Evolutionary conservation across 352 stramenopile species (phyloP).

Genomic region (Globisporangium cederbergense): DNA sequence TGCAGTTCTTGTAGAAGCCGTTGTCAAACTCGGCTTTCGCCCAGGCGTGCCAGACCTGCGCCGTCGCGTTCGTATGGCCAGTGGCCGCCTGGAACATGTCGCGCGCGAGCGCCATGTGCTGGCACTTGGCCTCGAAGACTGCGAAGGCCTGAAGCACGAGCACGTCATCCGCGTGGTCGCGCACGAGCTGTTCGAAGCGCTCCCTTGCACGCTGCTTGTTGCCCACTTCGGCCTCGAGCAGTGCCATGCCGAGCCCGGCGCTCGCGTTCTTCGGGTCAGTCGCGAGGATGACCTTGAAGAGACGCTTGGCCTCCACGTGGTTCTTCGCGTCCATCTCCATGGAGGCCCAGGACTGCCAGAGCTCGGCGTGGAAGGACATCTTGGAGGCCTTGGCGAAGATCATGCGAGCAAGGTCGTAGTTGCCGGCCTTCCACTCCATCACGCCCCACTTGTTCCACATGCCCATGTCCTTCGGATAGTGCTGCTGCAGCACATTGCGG

Average conservation of each 20-base stretch:
- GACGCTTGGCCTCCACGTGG: slow-evolving; percentile 65
- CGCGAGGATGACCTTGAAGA: slow-evolving; percentile 81
- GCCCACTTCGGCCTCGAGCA: slow-evolving; percentile 63
- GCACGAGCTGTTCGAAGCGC: slow-evolving; percentile 49
- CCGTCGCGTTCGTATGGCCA: slow-evolving; percentile 46
- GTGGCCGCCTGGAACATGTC: slow-evolving; percentile 59
- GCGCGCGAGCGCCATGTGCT: slow-evolving; percentile 63
- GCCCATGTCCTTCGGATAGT: slow-evolving; percentile 81
- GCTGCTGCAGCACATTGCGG: slow-evolving; percentile 71
- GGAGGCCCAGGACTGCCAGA: slow-evolving; percentile 84
- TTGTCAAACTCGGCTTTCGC: slow-evolving; percentile 80
- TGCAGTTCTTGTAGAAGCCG: slow-evolving; percentile 67
- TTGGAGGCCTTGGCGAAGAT: slow-evolving; percentile 81
- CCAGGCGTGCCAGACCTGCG: slow-evolving; percentile 86
- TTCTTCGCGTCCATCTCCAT: slow-evolving; percentile 84
- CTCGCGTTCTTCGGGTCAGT: slow-evolving; percentile 66
- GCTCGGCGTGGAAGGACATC: slow-evolving; percentile 62
- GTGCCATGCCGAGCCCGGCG: slow-evolving; percentile 68
- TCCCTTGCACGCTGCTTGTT: slow-evolving; percentile 52
- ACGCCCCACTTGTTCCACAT: slow-evolving; percentile 91
- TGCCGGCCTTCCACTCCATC: slow-evolving; percentile 87
- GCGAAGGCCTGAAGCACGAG: slow-evolving; percentile 70
- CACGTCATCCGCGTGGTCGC: slow-evolving; percentile 60
- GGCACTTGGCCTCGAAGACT: slow-evolving; percentile 71
- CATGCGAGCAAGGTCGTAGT: slow-evolving; percentile 79